Percentiles rank a stretch among this genome's conserved stretches.
phyloP scores from a whole-genome alignment of 2,329 filamentous ascomycete genomes.

The Plectosphaerella cucumerina region DNA sequence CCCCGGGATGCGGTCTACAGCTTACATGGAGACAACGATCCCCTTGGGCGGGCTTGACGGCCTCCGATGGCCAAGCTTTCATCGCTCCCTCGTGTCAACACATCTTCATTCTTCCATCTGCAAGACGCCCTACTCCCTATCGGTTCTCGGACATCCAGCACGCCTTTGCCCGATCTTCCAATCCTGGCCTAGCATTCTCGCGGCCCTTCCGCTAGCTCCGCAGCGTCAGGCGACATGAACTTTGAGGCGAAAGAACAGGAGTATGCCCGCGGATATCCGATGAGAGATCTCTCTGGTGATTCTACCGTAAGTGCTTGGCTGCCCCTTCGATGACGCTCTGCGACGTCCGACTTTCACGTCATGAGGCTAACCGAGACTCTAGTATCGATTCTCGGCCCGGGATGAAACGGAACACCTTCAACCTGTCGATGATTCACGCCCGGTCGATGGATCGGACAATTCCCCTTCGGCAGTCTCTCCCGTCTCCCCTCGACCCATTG shows the following conservation, averaged over 20 bases:
- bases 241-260: neutral
- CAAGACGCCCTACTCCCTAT: too few species aligned
- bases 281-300: neutral
- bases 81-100: neutral
- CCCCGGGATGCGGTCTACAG: too few species aligned
- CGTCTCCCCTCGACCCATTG: constrained; percentile 62
- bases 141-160: neutral
- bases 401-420: constrained; percentile 52
- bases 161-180: neutral
- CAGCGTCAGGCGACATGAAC: too few species aligned
- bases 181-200: too few species aligned
- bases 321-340: too few species aligned
- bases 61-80: neutral
- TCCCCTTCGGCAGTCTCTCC: constrained; percentile 61
- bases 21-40: too few species aligned
- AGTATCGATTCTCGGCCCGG: constrained; percentile 55
- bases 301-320: neutral
- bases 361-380: constrained; percentile 4
- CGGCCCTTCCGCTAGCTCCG: too few species aligned
- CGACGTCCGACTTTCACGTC: too few species aligned
- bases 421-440: constrained; percentile 26
- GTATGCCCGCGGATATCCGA: neutral
- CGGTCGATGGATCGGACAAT: constrained; percentile 55
- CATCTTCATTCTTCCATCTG: neutral
- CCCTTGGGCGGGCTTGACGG: too few species aligned